Base-by-base conservation (phyloP, 2,329 filamentous ascomycete species). In the Ceratocystis huliohia region DNA sequence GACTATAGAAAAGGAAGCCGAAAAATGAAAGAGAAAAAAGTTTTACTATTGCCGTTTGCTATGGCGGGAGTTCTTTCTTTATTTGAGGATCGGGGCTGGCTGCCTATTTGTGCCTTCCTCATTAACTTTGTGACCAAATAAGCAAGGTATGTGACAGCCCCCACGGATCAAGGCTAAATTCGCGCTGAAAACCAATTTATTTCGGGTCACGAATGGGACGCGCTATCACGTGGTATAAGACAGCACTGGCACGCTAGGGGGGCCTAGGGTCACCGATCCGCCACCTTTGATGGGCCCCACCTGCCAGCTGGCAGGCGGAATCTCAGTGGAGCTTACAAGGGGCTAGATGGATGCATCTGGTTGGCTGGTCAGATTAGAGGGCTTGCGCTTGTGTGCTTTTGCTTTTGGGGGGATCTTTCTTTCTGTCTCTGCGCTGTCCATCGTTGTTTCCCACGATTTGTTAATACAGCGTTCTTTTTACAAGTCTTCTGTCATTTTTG, bases 181-280 rank as follows among this genome's bases (percentile, higher is more conserved):
- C 62, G 62, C 62, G 62, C 41, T 48, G 44, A 30, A 28, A 20
- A 22, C 13, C 61, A 2, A 25, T 53, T 13, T 28, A 20, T 15
- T 46, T 20, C 61, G 25, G 10, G 28, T 64, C 62, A 46, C 62
- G 62, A 48, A 33, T n/a, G 8, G 17, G 37, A 65, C 64, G 64
- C 64, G 64, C 37, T 30, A 30, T 65, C 64, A 65, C 64, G 64
- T 65, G 64, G 17, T 13, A 30, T 7, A n/a, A 33, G 30, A 10
- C 15, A 30, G 10, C 3, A 7, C n/a, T 7, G 53, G 25, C 41
- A 28, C 20, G 20, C 41, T 17, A 37, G 37, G 22, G 30, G n/a
- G 4, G 17, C n/a, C 64, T 20, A n/a, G 64, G 53, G n/a, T 28
- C 22, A 46, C 30, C 15, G 6, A 13, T 17, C 25, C 44, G 25